Percentiles rank a stretch among this genome's conserved stretches.
These are phyloP conservation scores for Rhodotorula kratochvilovae DNA, from an alignment of 768 basidiomycete genomes.

Conservation along the genomic window DNA sequence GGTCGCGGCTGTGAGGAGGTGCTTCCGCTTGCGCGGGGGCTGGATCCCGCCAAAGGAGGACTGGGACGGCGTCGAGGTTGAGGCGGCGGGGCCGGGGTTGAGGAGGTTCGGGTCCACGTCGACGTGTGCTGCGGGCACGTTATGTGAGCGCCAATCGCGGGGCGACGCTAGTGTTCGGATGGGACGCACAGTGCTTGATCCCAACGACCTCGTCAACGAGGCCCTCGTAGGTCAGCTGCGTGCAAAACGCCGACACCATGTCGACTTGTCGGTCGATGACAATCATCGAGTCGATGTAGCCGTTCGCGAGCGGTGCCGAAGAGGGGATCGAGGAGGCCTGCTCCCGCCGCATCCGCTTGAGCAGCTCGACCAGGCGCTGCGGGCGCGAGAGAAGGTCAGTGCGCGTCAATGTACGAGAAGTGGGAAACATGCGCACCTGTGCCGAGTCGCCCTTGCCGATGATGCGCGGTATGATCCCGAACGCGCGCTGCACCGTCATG, in stretches of 20 bases:
- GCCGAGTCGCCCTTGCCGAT: constrained; percentile 83
- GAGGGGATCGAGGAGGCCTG: constrained; percentile 44
- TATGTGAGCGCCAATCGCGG: neutral
- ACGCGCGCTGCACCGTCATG: constrained; percentile 72
- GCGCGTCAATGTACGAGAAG: neutral
- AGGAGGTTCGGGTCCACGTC: constrained; percentile 49
- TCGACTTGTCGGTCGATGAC: constrained; percentile 85
- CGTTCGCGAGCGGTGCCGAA: constrained; percentile 52
- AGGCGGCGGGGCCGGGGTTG: constrained; percentile 38
- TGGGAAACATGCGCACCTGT: constrained; percentile 42
- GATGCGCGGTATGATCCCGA: constrained; percentile 84
- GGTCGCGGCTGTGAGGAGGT: constrained; percentile 68
- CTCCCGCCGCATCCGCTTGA: constrained; percentile 60
- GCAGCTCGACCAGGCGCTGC: constrained; percentile 70
- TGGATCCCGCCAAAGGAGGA: constrained; percentile 23
- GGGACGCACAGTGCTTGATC: constrained; percentile 72
- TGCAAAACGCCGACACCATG: constrained; percentile 90
- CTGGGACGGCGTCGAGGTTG: constrained; percentile 36
- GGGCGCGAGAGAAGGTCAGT: too few relatives aligned
- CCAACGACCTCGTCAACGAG: constrained; percentile 88
- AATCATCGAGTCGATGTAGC: constrained; percentile 76
- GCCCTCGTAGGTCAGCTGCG: constrained; percentile 94
- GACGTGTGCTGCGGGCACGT: constrained; percentile 47
- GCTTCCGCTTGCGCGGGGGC: constrained; percentile 69
- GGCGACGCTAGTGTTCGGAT: neutral